Conservation (phyloP, 2,329 filamentous ascomycete species). For the Hypoxylon sp. region DNA sequence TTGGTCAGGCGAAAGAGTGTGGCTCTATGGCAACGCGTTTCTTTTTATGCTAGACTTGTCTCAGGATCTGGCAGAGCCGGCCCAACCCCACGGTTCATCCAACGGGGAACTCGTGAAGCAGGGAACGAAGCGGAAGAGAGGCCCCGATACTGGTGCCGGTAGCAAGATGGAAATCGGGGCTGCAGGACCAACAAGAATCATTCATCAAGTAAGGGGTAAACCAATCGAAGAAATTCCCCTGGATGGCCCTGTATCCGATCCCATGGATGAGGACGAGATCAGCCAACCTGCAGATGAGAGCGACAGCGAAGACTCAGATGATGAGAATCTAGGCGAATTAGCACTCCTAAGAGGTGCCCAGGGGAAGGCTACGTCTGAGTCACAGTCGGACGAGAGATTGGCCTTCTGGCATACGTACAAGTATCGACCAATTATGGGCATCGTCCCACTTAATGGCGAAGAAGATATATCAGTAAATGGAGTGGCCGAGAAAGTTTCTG, state of each 20-base stretch:
- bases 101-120: conserved; percentile 50
- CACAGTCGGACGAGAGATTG: conserved; percentile 44
- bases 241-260: conserved; percentile 47
- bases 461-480: conserved; percentile 52
- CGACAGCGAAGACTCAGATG: conserved; percentile 55
- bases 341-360: conserved; percentile 51
- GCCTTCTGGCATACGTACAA: conserved; percentile 87
- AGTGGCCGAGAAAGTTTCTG: conserved; percentile 23
- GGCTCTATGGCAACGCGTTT: conserved; percentile 90
- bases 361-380: conserved; percentile 48
- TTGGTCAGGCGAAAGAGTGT: conserved; percentile 85
- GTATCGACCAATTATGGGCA: conserved; percentile 91
- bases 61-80: conserved; percentile 71
- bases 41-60: conserved; percentile 92
- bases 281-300: conserved; percentile 51
- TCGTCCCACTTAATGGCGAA: conserved; percentile 63
- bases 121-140: conserved; percentile 70
- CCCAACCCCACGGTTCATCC: conserved; percentile 48
- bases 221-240: conserved; percentile 49
- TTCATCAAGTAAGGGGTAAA: conserved; percentile 44
- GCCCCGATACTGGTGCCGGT: conserved; percentile 66
- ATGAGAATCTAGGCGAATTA: conserved; percentile 54
- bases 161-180: conserved; percentile 65
- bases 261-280: conserved; percentile 52
- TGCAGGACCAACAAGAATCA: conserved; percentile 50